phyloP scores from a whole-genome alignment of 2,329 filamentous ascomycete species.

The Elsinoe necatrix region DNA sequence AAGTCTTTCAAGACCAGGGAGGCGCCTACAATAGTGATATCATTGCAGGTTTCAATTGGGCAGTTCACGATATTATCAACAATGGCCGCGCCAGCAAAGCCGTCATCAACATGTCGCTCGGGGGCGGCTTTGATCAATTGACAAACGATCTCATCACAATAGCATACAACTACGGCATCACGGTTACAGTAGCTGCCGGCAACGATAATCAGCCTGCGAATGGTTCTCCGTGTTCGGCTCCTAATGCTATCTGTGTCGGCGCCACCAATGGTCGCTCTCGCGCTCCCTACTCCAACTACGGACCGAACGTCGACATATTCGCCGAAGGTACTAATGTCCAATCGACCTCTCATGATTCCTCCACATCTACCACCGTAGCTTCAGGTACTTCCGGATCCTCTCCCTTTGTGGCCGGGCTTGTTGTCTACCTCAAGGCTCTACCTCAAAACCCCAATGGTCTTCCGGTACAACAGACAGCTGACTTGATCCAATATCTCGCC shows the following conservation, averaged over 20 bases:
- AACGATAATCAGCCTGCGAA: conserved; percentile 34
- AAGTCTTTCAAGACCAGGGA: conserved; percentile 38
- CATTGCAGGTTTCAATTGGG: conserved; percentile 50
- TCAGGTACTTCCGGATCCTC: conserved; percentile 25
- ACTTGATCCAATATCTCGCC: neutral
- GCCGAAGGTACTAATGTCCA: conserved; percentile 27
- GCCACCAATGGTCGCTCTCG: conserved; percentile 24
- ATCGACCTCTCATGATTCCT: neutral
- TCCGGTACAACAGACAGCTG: neutral
- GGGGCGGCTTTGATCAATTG: conserved; percentile 37
- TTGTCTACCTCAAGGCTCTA: neutral
- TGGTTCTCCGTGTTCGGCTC: conserved; percentile 29
- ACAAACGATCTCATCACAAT: conserved; percentile 44
- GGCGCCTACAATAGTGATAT: conserved; percentile 31
- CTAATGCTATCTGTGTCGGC: conserved; percentile 29
- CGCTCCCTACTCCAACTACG: conserved; percentile 28
- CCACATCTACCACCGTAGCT: neutral
- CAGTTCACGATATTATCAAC: conserved; percentile 27
- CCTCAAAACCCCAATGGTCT: neutral
- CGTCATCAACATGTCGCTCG: conserved; percentile 50
- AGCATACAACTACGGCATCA: conserved; percentile 41
- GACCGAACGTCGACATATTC: conserved; percentile 28
- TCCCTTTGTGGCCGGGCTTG: conserved; percentile 21
- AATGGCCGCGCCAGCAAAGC: conserved; percentile 30
- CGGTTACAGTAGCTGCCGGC: conserved; percentile 48